These are phyloP conservation scores for Blastobotrys proliferans DNA, from an alignment of 1,139 yeast species.

Conservation along the genomic window DNA sequence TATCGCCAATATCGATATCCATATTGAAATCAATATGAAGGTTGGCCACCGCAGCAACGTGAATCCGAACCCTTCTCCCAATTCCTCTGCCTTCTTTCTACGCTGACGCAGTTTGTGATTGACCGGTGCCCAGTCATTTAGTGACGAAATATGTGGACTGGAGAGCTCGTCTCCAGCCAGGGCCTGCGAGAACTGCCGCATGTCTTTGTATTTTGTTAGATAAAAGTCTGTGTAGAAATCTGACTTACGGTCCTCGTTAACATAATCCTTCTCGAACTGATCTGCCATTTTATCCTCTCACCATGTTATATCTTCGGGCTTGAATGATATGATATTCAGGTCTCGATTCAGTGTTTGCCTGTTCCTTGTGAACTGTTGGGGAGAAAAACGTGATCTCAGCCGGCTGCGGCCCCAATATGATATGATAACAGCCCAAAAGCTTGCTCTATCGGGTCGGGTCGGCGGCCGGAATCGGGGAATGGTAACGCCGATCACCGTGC, in stretches of 20 bases:
- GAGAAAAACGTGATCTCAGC: no score
- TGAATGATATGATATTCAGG: no score
- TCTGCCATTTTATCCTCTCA: conserved; percentile 5
- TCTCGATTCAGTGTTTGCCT: no score
- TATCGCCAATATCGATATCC: conserved; percentile 51
- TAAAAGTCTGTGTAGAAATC: not conserved
- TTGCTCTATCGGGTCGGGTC: no score
- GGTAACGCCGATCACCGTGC: no score
- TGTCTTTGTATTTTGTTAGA: conserved; percentile 19
- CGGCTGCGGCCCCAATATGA: no score
- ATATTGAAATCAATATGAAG: conserved; percentile 46
- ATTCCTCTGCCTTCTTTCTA: conserved; percentile 16
- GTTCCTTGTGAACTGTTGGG: no score
- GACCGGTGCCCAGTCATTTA: conserved; percentile 68
- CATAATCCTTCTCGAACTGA: conserved; percentile 28
- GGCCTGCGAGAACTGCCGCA: conserved; percentile 34
- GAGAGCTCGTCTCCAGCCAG: conserved; percentile 22
- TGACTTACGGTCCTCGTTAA: conserved; percentile 35
- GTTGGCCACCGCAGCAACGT: conserved; percentile 64
- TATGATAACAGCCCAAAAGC: no score
- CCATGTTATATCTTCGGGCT: no score
- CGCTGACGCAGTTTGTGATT: conserved; percentile 27
- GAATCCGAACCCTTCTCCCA: conserved; percentile 44
- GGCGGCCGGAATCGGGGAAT: no score
- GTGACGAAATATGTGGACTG: conserved; percentile 45